These are phyloP conservation scores for Psilocybe cubensis DNA, from an alignment of 768 basidiomycete genomes.

Conservation along the genomic window DNA sequence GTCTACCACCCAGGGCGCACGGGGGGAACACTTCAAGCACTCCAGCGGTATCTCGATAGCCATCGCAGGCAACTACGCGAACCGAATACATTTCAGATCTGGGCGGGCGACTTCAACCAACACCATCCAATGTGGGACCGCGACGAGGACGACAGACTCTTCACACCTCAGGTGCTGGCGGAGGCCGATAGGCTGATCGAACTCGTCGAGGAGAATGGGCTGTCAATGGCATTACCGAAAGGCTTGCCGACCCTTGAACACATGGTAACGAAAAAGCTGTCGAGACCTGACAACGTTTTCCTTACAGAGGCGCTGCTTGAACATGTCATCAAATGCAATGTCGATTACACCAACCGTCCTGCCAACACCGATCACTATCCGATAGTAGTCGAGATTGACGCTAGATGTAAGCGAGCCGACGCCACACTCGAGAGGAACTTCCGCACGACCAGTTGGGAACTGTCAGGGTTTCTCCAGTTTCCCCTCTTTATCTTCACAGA, in stretches of 20 bases:
- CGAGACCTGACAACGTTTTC: conserved; percentile 50
- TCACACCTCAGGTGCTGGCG: conserved; percentile 28
- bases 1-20: conserved; percentile 31
- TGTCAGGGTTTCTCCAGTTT: too few relatives aligned
- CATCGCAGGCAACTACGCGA: too few relatives aligned
- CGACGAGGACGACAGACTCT: conserved; percentile 32
- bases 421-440: conserved; percentile 16
- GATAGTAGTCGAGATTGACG: conserved; percentile 30
- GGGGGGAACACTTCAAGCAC: too few relatives aligned
- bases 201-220: conserved; percentile 24
- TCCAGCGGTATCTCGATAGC: too few relatives aligned
- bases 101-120: conserved; percentile 41
- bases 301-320: conserved; percentile 17
- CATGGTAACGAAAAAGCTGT: conserved; percentile 29
- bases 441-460: conserved; percentile 20
- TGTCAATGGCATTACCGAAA: conserved; percentile 38
- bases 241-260: conserved; percentile 37
- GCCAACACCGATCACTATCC: conserved; percentile 44
- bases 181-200: conserved; percentile 28
- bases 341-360: conserved; percentile 14
- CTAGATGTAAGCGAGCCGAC: conserved; percentile 24
- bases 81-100: neutral
- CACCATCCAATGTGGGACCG: conserved; percentile 46
- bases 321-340: conserved; percentile 30
- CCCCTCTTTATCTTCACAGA: too few relatives aligned